phyloP scores from a whole-genome alignment of 345 rosid genomes.

The Rhodomyrtus tomentosa region DNA sequence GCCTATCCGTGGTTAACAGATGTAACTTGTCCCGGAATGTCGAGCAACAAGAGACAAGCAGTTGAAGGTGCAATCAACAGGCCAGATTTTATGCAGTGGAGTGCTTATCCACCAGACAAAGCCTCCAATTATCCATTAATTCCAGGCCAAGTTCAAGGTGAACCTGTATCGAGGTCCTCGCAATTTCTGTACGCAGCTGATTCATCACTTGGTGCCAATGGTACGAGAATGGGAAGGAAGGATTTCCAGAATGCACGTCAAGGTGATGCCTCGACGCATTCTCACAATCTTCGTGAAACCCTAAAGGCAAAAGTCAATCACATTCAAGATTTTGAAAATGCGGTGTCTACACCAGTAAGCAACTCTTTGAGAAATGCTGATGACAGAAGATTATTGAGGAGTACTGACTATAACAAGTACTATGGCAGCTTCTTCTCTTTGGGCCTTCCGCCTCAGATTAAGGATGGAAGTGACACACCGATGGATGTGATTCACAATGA shows the following conservation, averaged over 20 bases:
- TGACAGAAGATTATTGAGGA: slow-evolving; percentile 3
- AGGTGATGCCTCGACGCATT: neutral
- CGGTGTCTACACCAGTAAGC: slow-evolving; percentile 12
- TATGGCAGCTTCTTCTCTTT: neutral
- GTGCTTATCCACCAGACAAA: slow-evolving; percentile 15
- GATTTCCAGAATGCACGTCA: too few relatives aligned
- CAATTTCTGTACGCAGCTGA: too few relatives aligned
- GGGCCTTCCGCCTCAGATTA: neutral
- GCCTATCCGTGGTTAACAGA: slow-evolving; percentile 27
- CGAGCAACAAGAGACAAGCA: slow-evolving; percentile 37
- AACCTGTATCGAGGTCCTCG: too few relatives aligned
- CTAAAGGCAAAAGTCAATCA: slow-evolving; percentile 27
- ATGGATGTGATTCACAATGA: neutral
- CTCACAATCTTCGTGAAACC: slow-evolving; percentile 16
- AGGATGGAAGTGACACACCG: neutral
- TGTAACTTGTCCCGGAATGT: slow-evolving; percentile 9
- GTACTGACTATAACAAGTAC: neutral
- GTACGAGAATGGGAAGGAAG: too few relatives aligned
- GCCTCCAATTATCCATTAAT: slow-evolving; percentile 18
- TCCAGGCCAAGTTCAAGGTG: too few relatives aligned
- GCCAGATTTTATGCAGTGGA: neutral
- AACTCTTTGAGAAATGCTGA: slow-evolving; percentile 8
- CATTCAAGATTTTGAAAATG: slow-evolving; percentile 13
- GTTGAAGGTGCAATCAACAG: slow-evolving; percentile 8
- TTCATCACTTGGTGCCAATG: too few relatives aligned